Evolutionary conservation across 2,329 filamentous ascomycete species (phyloP).

Genomic region (Microdochium paspali): DNA sequence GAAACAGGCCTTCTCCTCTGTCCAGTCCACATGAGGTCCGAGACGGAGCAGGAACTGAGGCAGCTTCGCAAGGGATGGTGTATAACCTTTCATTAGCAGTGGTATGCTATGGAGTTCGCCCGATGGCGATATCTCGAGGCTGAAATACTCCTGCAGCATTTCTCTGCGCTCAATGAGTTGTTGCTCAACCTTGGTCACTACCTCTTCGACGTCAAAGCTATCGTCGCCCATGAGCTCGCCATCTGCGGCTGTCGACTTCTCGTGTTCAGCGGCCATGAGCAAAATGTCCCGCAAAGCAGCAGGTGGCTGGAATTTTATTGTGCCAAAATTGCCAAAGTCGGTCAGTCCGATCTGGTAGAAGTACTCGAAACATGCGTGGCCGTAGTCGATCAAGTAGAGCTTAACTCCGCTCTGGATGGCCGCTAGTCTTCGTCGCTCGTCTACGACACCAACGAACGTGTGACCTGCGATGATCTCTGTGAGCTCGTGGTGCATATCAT

Average conservation of each 20-base stretch:
- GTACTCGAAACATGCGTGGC: slow-evolving; percentile 75
- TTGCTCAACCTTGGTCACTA: slow-evolving; percentile 54
- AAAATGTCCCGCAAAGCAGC: slow-evolving; percentile 65
- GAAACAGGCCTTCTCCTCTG: slow-evolving; percentile 76
- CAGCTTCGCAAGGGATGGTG: slow-evolving; percentile 75
- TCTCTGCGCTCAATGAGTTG: slow-evolving; percentile 69
- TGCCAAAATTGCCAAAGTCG: slow-evolving; percentile 91
- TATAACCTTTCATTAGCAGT: slow-evolving; percentile 80
- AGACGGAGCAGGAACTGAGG: slow-evolving; percentile 81
- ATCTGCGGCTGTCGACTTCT: slow-evolving; percentile 39
- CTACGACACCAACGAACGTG: slow-evolving; percentile 89
- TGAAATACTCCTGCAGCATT: slow-evolving; percentile 92
- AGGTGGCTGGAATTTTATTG: slow-evolving; percentile 69
- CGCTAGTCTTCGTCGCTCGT: slow-evolving; percentile 76
- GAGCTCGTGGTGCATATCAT: slow-evolving; percentile 72
- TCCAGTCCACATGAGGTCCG: slow-evolving; percentile 84
- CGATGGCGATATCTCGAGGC: slow-evolving; percentile 67
- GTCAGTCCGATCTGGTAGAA: slow-evolving; percentile 94
- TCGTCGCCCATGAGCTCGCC: slow-evolving; percentile 26
- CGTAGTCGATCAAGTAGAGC: slow-evolving; percentile 89
- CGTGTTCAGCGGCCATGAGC: slow-evolving; percentile 60
- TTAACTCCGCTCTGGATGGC: slow-evolving; percentile 90
- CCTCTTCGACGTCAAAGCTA: slow-evolving; percentile 56
- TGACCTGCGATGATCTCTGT: slow-evolving; percentile 82
- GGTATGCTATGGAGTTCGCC: slow-evolving; percentile 75